phyloP scores from a whole-genome alignment of 2,329 filamentous ascomycete species.

The Biscogniauxia sp. region DNA sequence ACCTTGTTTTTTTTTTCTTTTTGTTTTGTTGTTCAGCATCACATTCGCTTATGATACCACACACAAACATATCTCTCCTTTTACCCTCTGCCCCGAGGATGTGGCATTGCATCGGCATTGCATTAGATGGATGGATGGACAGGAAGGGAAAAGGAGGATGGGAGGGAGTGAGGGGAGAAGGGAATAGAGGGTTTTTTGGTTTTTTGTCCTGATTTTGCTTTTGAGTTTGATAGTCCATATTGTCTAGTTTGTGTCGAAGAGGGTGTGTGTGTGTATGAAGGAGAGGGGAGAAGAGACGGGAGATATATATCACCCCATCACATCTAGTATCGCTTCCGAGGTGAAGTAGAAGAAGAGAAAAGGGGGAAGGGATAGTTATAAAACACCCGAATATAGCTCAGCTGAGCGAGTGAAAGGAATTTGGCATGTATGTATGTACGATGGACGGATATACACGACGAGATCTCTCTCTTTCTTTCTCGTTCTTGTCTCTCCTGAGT shows the following conservation, averaged over 20 bases:
- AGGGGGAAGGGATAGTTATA: neutral
- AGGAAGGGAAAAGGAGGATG: no score
- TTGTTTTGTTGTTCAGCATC: neutral
- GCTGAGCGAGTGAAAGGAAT: no score
- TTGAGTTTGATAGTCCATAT: neutral
- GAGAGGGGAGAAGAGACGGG: neutral
- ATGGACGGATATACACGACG: neutral
- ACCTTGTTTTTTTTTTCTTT: neutral
- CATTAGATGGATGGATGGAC: no score
- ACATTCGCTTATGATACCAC: neutral
- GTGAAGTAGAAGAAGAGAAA: neutral
- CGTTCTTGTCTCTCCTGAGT: neutral
- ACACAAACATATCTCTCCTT: neutral
- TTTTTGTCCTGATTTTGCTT: neutral
- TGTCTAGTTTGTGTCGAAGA: neutral
- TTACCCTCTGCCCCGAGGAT: no score
- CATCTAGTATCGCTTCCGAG: no score
- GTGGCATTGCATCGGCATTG: no score
- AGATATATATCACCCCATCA: no score
- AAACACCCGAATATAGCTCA: neutral
- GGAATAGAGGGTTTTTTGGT: neutral
- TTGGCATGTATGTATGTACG: no score
- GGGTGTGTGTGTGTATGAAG: neutral
- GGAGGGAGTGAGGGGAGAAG: neutral
- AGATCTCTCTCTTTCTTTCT: neutral